Conservation (phyloP, 768 basidiomycete species). For the Phallus indusiatus region DNA sequence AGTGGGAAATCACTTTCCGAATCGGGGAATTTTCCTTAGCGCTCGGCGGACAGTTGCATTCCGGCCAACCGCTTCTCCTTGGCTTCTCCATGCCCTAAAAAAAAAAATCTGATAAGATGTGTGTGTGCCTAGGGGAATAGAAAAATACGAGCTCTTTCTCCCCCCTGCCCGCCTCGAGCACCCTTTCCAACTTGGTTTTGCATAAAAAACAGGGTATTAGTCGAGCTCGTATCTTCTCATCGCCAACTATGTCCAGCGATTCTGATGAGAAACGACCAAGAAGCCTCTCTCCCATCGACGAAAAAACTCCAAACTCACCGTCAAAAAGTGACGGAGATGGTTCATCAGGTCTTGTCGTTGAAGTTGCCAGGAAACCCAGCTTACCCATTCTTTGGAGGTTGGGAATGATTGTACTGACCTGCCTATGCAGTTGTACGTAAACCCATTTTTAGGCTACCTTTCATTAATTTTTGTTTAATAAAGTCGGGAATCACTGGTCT, state of each 20-base stretch:
- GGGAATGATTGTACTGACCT: constrained; percentile 28
- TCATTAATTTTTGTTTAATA: background rate
- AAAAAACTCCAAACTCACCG: background rate
- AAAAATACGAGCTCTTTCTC: background rate
- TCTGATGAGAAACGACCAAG: background rate
- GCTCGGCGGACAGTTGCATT: background rate
- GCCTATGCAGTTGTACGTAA: constrained; percentile 31
- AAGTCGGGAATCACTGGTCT: constrained; percentile 36
- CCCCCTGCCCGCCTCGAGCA: background rate
- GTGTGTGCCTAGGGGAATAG: no score
- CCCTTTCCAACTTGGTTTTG: background rate
- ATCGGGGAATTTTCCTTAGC: background rate
- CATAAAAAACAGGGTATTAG: background rate
- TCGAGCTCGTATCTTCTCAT: background rate
- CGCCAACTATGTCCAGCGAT: background rate
- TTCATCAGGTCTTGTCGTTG: background rate
- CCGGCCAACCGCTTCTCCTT: background rate
- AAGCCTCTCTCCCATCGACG: background rate
- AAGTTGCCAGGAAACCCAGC: constrained; percentile 14
- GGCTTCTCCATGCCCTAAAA: background rate
- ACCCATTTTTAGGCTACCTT: background rate
- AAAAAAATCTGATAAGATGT: background rate
- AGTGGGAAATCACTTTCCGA: background rate
- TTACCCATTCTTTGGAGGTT: constrained; percentile 28
- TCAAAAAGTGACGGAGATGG: background rate